phyloP scores from a whole-genome alignment of 2,329 filamentous ascomycete genomes.

The Pezicula rhizophila region DNA sequence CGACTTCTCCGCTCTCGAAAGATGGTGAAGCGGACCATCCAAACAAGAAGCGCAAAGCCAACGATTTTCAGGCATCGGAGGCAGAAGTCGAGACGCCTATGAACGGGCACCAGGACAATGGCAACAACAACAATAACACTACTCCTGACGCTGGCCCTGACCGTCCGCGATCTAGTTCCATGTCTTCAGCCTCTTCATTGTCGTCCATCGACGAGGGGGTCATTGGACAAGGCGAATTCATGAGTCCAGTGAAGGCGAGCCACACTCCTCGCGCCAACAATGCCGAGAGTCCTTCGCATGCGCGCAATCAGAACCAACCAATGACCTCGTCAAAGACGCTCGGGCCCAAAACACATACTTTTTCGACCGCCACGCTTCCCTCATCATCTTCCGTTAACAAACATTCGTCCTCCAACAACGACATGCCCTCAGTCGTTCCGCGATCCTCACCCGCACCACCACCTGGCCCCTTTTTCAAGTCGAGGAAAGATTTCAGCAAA shows the following conservation, averaged over 20 bases:
- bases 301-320: slow-evolving; percentile 15
- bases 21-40: slow-evolving; percentile 12
- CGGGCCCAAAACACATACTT: slow-evolving; percentile 22
- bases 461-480: slow-evolving; percentile 9
- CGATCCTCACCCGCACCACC: slow-evolving; percentile 5
- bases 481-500: slow-evolving; percentile 12
- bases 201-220: slow-evolving; percentile 29
- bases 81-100: slow-evolving; percentile 12
- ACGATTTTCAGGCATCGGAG: slow-evolving; percentile 12
- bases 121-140: background rate
- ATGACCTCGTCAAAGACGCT: slow-evolving; percentile 15
- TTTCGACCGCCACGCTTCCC: slow-evolving; percentile 16
- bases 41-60: slow-evolving; percentile 21
- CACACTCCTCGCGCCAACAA: slow-evolving; percentile 3
- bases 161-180: slow-evolving; percentile 17
- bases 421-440: slow-evolving; percentile 7
- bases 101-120: slow-evolving; percentile 1
- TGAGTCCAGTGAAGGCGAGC: slow-evolving; percentile 4
- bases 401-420: slow-evolving; percentile 2
- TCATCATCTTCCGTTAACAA: slow-evolving; percentile 11
- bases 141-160: slow-evolving; percentile 2
- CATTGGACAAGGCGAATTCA: slow-evolving; percentile 10
- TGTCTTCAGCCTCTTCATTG: slow-evolving; percentile 31
- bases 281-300: slow-evolving; percentile 18
- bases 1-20: slow-evolving; percentile 12